phyloP scores from a whole-genome alignment of 148 eudicot species.

The Camellia lanceoleosa region DNA sequence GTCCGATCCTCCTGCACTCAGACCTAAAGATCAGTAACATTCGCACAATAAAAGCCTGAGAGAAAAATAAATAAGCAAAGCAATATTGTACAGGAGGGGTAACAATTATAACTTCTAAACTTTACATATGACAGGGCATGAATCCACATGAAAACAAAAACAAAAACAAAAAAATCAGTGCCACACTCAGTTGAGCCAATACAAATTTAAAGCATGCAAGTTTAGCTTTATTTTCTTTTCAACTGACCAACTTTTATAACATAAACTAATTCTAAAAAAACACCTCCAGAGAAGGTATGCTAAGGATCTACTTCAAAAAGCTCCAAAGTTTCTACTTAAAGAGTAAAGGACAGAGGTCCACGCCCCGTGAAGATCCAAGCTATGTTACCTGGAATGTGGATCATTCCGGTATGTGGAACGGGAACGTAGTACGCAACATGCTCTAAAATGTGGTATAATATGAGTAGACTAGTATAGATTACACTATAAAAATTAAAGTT shows the following conservation, averaged over 20 bases:
- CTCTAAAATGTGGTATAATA: too few relatives aligned
- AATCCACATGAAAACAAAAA: background rate
- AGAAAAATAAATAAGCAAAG: background rate
- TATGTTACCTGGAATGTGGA: too few relatives aligned
- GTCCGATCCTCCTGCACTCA: conserved; percentile 64
- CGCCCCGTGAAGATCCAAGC: background rate
- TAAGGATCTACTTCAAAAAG: background rate
- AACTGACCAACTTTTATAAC: background rate
- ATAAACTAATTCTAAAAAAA: background rate
- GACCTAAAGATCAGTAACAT: background rate
- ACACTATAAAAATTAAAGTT: too few relatives aligned
- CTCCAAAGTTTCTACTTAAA: background rate
- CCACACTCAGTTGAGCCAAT: background rate
- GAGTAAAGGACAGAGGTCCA: background rate
- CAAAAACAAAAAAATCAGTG: background rate
- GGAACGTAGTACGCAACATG: too few relatives aligned
- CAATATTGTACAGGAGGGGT: background rate
- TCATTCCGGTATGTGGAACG: too few relatives aligned
- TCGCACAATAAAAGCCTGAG: background rate
- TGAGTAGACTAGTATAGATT: too few relatives aligned
- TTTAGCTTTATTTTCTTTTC: background rate
- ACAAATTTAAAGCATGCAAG: background rate
- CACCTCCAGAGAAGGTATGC: background rate
- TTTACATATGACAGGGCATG: background rate
- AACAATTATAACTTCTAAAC: background rate